Evolutionary conservation across 2,329 filamentous ascomycete genomes (phyloP), one percentile per base, ranked within the genome.

Genomic region (Stagonosporopsis rhizophila): DNA sequence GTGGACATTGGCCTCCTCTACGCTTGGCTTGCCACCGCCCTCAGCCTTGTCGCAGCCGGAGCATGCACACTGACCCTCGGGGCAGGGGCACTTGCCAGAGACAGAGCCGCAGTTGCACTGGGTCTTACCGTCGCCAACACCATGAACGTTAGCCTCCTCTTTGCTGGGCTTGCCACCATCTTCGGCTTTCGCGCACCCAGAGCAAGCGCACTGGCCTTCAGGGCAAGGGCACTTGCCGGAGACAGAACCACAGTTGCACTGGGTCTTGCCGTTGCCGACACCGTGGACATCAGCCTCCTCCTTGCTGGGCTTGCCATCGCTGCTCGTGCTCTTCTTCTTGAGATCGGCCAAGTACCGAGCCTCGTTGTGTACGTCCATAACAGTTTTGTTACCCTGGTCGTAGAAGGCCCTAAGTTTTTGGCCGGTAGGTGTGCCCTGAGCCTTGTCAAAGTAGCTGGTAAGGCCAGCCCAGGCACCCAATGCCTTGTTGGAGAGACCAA

Each of bases 361-460:
- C 83, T 99, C 95, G 60, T 83, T 85, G 79, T 99, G 95, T 42
- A 99, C 95, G 74, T 99, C 95, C 69, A 92, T 84, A 28, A 97
- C 92, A 79, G 98, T 93, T 80, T 92, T 92, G 75, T 89, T 88
- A 61, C 90, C 86, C 66, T 91, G 83, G 7, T 88, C 84, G 80
- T 99, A 99, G 80, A 99, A 99, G 61, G 88, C 82, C 66, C 91
- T 89, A 59, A 99, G 80, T 79, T 89, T 92, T 82, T 93, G 87
- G 67, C 95, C 95, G 1, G 92, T 96, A 9, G 92, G 92, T 0
- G 92, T 96, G 74, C 84, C 89, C 54, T 88, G 82, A 2, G 94
- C 94, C 84, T 96, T 96, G 80, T 98, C 94, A 73, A 97, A 98
- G 85, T 98, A 99, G 12, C 89, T 92, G 76, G 82, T 83, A 59